A percentile compares a stretch with the other conserved stretches of the same genome.
Evolutionary conservation across 2,329 filamentous ascomycete genomes (phyloP).

Genomic region (Monilinia fructicola): DNA sequence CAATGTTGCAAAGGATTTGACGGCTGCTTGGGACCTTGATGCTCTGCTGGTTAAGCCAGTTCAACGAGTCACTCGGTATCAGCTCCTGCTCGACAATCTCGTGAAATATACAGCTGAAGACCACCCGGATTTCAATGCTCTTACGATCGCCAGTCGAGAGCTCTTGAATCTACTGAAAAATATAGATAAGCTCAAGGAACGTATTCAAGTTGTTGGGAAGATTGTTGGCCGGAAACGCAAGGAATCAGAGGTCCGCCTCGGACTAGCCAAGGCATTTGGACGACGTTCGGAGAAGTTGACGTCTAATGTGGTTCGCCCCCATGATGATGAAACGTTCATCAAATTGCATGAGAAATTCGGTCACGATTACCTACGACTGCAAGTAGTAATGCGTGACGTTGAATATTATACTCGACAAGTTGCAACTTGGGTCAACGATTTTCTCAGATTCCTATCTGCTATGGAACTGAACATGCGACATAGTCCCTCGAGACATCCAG

Average conservation of each 20-base stretch:
- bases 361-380: conserved; percentile 87
- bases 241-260: conserved; percentile 82
- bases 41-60: conserved; percentile 97
- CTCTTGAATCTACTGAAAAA: conserved; percentile 71
- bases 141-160: conserved; percentile 54
- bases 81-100: conserved; percentile 77
- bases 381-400: conserved; percentile 84
- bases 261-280: conserved; percentile 84
- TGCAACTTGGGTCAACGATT: conserved; percentile 75
- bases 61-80: conserved; percentile 92
- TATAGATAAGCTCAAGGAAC: conserved; percentile 95
- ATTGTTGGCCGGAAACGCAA: conserved; percentile 82
- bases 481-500: conserved; percentile 71
- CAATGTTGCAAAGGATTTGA: conserved; percentile 87
- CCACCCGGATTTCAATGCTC: conserved; percentile 75
- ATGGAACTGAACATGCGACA: conserved; percentile 83
- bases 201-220: conserved; percentile 87
- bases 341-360: conserved; percentile 83
- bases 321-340: conserved; percentile 77
- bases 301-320: conserved; percentile 71
- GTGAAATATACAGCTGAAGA: conserved; percentile 75
- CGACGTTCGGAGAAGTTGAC: conserved; percentile 54
- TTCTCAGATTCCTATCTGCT: conserved; percentile 75
- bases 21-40: conserved; percentile 90
- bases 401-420: conserved; percentile 86